These are phyloP conservation scores for Cymbidium sinense DNA, from an alignment of 106 monocot genomes.

Conservation along the genomic window DNA sequence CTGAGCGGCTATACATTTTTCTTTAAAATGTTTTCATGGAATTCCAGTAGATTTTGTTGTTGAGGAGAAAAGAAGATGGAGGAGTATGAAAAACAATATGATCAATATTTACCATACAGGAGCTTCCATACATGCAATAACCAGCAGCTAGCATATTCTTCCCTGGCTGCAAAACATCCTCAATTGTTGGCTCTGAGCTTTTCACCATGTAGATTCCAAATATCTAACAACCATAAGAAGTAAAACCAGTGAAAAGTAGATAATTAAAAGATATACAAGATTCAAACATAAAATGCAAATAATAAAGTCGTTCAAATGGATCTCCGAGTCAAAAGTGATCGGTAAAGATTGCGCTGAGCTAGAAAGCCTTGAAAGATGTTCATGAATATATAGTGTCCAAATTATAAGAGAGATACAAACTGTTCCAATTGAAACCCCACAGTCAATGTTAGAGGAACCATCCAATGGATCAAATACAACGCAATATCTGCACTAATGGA, in stretches of 20 bases:
- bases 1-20: background rate
- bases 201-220: slow-evolving; percentile 88
- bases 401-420: slow-evolving; percentile 24
- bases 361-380: too few species aligned
- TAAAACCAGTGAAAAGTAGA: background rate
- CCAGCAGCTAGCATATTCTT: slow-evolving; percentile 91
- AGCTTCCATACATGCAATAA: slow-evolving; percentile 99
- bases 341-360: too few species aligned
- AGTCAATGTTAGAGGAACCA: slow-evolving; percentile 98
- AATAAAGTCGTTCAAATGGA: background rate
- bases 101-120: slow-evolving; percentile 65
- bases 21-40: background rate
- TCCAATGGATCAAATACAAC: slow-evolving; percentile 98
- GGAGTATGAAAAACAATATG: background rate
- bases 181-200: slow-evolving; percentile 44
- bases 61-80: background rate
- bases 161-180: slow-evolving; percentile 86
- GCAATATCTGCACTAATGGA: slow-evolving; percentile 59
- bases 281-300: background rate
- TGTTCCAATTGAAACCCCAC: slow-evolving; percentile 98
- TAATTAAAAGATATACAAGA: background rate
- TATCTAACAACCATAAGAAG: slow-evolving; percentile 33
- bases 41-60: background rate
- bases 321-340: background rate
- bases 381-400: too few species aligned